Percentiles rank a stretch among this genome's conserved stretches.
Evolutionary conservation across 1,139 yeast species (phyloP).

Genomic region (Yueomyces sp.): DNA sequence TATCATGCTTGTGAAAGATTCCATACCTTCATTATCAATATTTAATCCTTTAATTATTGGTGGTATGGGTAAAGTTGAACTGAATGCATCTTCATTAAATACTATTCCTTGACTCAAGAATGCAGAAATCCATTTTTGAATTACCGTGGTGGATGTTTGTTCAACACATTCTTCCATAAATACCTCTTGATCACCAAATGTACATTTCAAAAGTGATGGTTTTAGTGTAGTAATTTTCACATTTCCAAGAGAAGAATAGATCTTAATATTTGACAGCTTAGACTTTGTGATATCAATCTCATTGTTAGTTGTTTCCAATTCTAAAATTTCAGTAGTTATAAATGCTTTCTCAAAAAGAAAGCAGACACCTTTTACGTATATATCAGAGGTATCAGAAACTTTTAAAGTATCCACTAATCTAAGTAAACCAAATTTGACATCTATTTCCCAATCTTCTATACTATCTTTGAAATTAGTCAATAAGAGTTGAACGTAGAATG

Average conservation of each 20-base stretch:
- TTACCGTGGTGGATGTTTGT: conserved; percentile 10
- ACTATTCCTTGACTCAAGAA: conserved; percentile 13
- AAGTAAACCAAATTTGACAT: conserved; percentile 18
- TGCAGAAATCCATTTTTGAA: conserved; percentile 24
- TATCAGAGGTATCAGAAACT: conserved; percentile 11
- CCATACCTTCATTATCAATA: conserved; percentile 1
- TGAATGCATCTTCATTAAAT: conserved; percentile 13
- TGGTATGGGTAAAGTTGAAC: conserved; percentile 19
- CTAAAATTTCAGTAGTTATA: conserved; percentile 6
- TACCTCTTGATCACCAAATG: not conserved
- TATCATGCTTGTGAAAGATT: conserved; percentile 11
- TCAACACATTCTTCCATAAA: conserved; percentile 6
- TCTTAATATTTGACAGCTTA: conserved; percentile 5
- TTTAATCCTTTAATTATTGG: conserved; percentile 9
- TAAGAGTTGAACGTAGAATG: conserved; percentile 16
- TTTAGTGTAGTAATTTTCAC: conserved; percentile 13
- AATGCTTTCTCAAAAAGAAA: conserved; percentile 18
- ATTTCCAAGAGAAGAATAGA: conserved; percentile 6
- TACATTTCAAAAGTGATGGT: conserved; percentile 13
- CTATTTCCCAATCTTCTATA: conserved; percentile 13
- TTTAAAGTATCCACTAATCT: conserved; percentile 18
- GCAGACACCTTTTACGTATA: conserved; percentile 13
- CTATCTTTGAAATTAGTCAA: conserved; percentile 8
- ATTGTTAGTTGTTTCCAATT: conserved; percentile 2
- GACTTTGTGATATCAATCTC: conserved; percentile 1